Base-by-base conservation (phyloP, 1,284 basidiomycete species). In the Porogramme epimiltina region DNA sequence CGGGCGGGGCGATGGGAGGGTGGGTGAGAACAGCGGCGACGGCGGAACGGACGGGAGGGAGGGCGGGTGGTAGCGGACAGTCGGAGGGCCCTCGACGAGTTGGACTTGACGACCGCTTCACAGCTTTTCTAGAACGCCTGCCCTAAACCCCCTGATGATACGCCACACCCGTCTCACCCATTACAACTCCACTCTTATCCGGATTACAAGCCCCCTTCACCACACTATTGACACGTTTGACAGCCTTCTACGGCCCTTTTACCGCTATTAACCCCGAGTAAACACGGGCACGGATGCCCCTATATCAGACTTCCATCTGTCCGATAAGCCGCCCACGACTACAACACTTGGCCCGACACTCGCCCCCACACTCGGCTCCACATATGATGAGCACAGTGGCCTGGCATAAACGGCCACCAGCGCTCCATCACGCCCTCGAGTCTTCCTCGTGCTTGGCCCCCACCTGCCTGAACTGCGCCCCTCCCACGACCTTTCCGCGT, bases 41-140 rank as follows among this genome's bases (percentile, higher is more conserved):
- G 52, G 39, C 51, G 51, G 57, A 49, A 25, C 51, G 45, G 33
- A 49, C 53, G 58, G 55, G 38, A 42, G 42, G 47, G 51, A 52
- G 45, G 51, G 47, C 39, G 43, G 51, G 40, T 44, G 36, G 39
- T 31, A 24, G 28, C 45, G 45, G 45, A 55, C 55, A 56, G 53
- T 56, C 55, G 47, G 48, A 42, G 58, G 52, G 60, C 52, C 59
- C 62, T 60, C 56, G 53, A 49, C 55, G 60, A 60, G 62, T 61
- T 59, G 54, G 55, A 56, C 62, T 60, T 64, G 55, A 64, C 62
- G 54, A 62, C 62, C 57, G 57, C 60, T 55, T 64, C 62, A 64
- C 58, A 51, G 61, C 62, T 55, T 59, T 55, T 55, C 59, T 52
- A 56, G 57, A 49, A 56, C 41, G 52, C 62, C 62, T 64, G 62